phyloP scores from a whole-genome alignment of 192 early-diverging fungal species.

The Phycomyces nitens region DNA sequence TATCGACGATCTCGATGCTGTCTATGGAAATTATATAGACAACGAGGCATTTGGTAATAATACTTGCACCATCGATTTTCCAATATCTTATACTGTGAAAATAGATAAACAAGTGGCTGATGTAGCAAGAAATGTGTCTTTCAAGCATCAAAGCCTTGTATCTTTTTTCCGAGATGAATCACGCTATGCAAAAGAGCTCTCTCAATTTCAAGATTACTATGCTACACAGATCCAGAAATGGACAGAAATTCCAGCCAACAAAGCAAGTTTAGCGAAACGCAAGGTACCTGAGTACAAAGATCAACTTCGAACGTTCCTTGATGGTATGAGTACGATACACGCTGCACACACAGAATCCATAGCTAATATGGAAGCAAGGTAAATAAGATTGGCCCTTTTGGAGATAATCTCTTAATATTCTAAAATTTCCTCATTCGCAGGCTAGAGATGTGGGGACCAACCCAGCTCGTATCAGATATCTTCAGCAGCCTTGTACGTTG shows the following conservation, averaged over 20 bases:
- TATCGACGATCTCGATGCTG: constrained; percentile 9
- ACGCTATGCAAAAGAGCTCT: constrained; percentile 1
- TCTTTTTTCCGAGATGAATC: constrained; percentile 1
- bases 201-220: constrained; percentile 6
- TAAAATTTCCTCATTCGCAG: background rate
- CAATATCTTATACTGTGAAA: too few relatives aligned
- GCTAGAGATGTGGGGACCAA: constrained; percentile 18
- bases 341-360: background rate
- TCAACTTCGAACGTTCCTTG: background rate
- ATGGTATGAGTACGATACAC: background rate
- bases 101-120: constrained; percentile 13
- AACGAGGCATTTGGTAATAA: background rate
- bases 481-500: constrained; percentile 6
- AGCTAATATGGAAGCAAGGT: constrained; percentile 1
- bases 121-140: constrained; percentile 12
- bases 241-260: constrained; percentile 1
- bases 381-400: background rate
- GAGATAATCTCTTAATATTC: background rate
- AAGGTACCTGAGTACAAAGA: background rate
- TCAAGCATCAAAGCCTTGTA: background rate
- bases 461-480: constrained; percentile 19
- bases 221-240: background rate
- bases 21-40: background rate
- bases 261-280: background rate
- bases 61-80: too few relatives aligned